A percentile compares a stretch with the other conserved stretches of the same genome.
These are phyloP conservation scores for Petasospora fabianii DNA, from an alignment of 1,139 yeast species.

Conservation along the genomic window DNA sequence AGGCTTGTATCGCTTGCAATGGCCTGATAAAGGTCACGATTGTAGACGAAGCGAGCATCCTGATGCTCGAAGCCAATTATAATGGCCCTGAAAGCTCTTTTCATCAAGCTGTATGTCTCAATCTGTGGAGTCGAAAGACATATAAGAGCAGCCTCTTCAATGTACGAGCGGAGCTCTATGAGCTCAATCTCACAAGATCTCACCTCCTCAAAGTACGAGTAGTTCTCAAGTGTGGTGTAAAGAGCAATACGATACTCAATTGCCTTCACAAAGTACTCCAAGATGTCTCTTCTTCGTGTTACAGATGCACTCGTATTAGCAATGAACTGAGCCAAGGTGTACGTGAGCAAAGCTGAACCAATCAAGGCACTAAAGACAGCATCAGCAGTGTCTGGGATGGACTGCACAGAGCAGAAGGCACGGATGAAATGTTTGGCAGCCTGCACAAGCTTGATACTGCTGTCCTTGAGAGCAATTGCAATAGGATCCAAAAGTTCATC, in stretches of 20 bases:
- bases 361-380: constrained; percentile 22
- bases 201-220: constrained; percentile 22
- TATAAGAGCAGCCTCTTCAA: constrained; percentile 45
- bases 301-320: constrained; percentile 19
- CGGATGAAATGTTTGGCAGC: constrained; percentile 23
- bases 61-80: constrained; percentile 35
- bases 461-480: constrained; percentile 25
- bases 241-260: constrained; percentile 23
- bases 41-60: constrained; percentile 24
- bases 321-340: constrained; percentile 19
- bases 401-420: constrained; percentile 16
- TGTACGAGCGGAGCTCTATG: constrained; percentile 28
- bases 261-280: constrained; percentile 25
- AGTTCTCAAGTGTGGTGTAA: constrained; percentile 15
- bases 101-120: constrained; percentile 52
- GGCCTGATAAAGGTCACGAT: constrained; percentile 44
- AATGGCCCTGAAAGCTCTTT: constrained; percentile 45
- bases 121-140: constrained; percentile 56
- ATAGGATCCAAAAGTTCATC: constrained; percentile 25
- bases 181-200: constrained; percentile 25
- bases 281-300: constrained; percentile 19
- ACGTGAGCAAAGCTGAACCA: constrained; percentile 21
- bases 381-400: constrained; percentile 23
- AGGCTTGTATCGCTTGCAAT: constrained; percentile 56
- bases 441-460: constrained; percentile 19